phyloP scores from a whole-genome alignment of 441 rosid genomes.

The Arabidopsis hybrid region DNA sequence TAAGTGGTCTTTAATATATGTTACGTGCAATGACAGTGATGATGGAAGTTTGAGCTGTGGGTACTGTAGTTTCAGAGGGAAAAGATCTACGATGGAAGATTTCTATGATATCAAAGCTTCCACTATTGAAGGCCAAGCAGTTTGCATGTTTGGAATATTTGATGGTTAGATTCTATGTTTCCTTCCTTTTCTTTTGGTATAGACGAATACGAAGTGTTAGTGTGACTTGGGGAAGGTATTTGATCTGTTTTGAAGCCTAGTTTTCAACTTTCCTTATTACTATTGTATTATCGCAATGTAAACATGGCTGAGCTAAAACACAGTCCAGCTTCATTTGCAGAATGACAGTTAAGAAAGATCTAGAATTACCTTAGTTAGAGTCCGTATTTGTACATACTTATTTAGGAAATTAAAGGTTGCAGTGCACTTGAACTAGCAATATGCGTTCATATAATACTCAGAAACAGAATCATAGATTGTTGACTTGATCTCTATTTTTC shows the following conservation, averaged over 20 bases:
- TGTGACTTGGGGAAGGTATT: neutral
- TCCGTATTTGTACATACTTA: slow-evolving; percentile 6
- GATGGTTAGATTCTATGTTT: slow-evolving; percentile 67
- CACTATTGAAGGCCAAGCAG: slow-evolving; percentile 71
- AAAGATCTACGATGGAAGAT: slow-evolving; percentile 97
- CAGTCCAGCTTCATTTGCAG: slow-evolving; percentile 16
- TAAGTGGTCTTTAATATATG: neutral
- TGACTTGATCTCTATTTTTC: neutral
- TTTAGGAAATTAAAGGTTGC: slow-evolving; percentile 17
- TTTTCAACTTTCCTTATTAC: slow-evolving; percentile 22
- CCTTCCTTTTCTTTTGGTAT: slow-evolving; percentile 14
- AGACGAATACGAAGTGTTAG: neutral
- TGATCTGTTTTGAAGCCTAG: slow-evolving; percentile 6
- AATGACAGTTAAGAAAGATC: neutral
- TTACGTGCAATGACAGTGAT: slow-evolving; percentile 62
- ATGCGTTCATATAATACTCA: neutral
- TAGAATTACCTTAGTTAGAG: neutral
- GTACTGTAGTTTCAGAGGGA: slow-evolving; percentile 94
- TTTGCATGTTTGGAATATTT: slow-evolving; percentile 95
- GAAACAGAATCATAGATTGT: neutral
- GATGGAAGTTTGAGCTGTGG: slow-evolving; percentile 94
- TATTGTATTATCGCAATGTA: slow-evolving; percentile 8
- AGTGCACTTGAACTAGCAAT: slow-evolving; percentile 9
- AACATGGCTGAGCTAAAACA: slow-evolving; percentile 24
- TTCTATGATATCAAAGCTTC: slow-evolving; percentile 81